Conservation (phyloP, 805 yeast genomes). For the Torulaspora microellipsoides region DNA sequence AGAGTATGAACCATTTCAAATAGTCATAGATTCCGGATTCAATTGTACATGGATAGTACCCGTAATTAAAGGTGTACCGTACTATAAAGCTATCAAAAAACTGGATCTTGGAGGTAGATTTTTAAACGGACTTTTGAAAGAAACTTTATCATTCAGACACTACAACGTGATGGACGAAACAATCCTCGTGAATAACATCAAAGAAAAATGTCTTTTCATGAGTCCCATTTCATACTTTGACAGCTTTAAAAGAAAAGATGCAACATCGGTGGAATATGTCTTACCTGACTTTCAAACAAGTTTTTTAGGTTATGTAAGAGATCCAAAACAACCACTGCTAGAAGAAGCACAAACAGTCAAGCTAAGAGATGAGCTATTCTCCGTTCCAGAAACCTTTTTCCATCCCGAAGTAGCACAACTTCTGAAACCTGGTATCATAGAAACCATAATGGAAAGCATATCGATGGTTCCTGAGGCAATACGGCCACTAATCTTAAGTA, state of each 20-base stretch:
- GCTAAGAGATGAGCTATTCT: constrained; percentile 79
- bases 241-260: constrained; percentile 28
- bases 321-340: constrained; percentile 34
- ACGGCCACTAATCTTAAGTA: constrained; percentile 71
- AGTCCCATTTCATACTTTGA: constrained; percentile 47
- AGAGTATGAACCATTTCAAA: constrained; percentile 53
- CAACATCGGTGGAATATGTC: constrained; percentile 58
- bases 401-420: constrained; percentile 80
- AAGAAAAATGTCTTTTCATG: constrained; percentile 49
- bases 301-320: constrained; percentile 63
- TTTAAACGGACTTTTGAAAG: constrained; percentile 76
- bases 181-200: constrained; percentile 73
- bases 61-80: constrained; percentile 68
- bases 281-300: constrained; percentile 85
- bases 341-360: constrained; percentile 60
- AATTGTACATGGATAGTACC: constrained; percentile 87
- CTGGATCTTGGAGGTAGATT: constrained; percentile 85
- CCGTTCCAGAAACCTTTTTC: constrained; percentile 80
- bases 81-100: constrained; percentile 71
- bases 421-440: constrained; percentile 73
- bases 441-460: constrained; percentile 63
- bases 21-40: constrained; percentile 86
- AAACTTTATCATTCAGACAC: constrained; percentile 82
- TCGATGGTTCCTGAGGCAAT: constrained; percentile 66
- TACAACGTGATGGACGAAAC: constrained; percentile 94